These are phyloP conservation scores for Piper betle DNA, from an alignment of 164 flowering plant genomes.

Conservation along the genomic window DNA sequence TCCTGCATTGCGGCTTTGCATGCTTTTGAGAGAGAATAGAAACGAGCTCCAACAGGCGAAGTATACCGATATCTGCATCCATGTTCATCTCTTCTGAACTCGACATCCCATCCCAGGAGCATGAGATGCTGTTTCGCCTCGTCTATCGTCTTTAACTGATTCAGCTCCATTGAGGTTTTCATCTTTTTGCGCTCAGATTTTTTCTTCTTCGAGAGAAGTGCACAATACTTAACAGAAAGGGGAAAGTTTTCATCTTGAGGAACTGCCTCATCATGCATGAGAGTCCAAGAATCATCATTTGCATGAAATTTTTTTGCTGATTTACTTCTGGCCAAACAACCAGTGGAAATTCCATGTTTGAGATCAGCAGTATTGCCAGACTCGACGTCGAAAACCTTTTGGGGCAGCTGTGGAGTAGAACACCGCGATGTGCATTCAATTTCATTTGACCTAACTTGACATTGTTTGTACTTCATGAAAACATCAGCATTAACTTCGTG, in stretches of 20 bases:
- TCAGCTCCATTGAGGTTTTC: background rate
- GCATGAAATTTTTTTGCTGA: background rate
- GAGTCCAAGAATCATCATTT: background rate
- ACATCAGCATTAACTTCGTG: background rate
- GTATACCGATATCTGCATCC: background rate
- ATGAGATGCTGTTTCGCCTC: background rate
- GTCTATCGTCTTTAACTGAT: background rate
- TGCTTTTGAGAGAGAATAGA: background rate
- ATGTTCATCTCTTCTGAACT: background rate
- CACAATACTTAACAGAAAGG: background rate
- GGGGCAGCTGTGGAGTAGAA: background rate
- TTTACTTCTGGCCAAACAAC: background rate
- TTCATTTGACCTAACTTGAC: background rate
- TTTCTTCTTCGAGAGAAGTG: background rate
- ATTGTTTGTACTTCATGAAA: background rate
- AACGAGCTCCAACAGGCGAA: background rate
- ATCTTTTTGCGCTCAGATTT: background rate
- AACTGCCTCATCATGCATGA: background rate
- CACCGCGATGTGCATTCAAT: background rate
- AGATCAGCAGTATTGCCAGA: background rate
- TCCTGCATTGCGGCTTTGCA: background rate
- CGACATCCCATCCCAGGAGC: background rate
- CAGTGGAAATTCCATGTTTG: background rate
- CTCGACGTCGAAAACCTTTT: background rate
- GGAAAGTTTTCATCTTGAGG: background rate